phyloP scores from a whole-genome alignment of 1,139 yeast species.

The Sugiyamaella xylanicola region DNA sequence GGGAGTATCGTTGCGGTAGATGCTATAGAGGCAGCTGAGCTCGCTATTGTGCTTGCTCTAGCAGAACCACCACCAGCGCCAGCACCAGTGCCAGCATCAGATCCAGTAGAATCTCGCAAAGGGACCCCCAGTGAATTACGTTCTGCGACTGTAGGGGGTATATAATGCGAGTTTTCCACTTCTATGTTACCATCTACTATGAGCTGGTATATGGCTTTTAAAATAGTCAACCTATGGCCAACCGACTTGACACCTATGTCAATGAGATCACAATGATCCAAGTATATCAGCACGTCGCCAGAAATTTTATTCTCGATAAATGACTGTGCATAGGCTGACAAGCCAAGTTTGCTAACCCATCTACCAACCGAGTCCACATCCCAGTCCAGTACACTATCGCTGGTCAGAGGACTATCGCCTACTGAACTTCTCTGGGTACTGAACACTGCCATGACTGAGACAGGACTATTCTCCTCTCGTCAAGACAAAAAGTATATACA shows the following conservation, averaged over 20 bases:
- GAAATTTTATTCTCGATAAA: conserved; percentile 44
- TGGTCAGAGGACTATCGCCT: neutral
- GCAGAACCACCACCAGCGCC: neutral
- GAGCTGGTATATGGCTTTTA: conserved; percentile 43
- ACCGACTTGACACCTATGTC: conserved; percentile 46
- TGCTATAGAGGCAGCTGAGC: too few relatives aligned
- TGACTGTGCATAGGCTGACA: conserved; percentile 34
- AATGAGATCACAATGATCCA: conserved; percentile 44
- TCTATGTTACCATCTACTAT: conserved; percentile 37
- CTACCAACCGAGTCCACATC: conserved; percentile 34
- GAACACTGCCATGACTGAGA: conserved; percentile 1
- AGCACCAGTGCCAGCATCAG: neutral
- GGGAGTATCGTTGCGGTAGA: too few relatives aligned
- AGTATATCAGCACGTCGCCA: conserved; percentile 46
- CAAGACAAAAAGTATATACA: too few relatives aligned
- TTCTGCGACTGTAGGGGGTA: conserved; percentile 37
- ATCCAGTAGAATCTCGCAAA: neutral
- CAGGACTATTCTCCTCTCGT: too few relatives aligned
- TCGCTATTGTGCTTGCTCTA: neutral
- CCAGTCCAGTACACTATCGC: conserved; percentile 33
- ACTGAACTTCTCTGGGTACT: neutral
- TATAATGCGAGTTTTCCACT: conserved; percentile 38
- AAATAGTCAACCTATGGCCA: conserved; percentile 47
- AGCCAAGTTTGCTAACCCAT: conserved; percentile 37
- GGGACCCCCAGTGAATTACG: neutral